A percentile compares a stretch with the other conserved stretches of the same genome.
Conservation (phyloP, 2,329 filamentous ascomycete species). For the Dryadomyces sulphureus region DNA sequence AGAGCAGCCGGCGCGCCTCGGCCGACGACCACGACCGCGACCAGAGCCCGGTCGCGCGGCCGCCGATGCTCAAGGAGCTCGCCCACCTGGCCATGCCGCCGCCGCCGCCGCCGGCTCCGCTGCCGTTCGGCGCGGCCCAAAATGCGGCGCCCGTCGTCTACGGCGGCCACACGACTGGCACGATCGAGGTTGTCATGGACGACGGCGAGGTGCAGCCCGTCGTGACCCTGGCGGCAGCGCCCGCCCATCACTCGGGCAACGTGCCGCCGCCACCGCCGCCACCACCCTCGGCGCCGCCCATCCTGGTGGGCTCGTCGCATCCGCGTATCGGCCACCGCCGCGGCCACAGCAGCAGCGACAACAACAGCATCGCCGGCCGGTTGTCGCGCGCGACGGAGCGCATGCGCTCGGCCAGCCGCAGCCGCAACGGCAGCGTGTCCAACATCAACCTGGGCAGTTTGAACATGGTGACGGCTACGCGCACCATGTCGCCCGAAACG, state of each 20-base stretch:
- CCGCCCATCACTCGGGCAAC: constrained; percentile 9
- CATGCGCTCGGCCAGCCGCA: constrained; percentile 44
- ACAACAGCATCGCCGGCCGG: constrained; percentile 35
- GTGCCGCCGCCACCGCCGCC: constrained; percentile 26
- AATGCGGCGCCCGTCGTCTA: constrained; percentile 22
- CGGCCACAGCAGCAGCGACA: constrained; percentile 39
- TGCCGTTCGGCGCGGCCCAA: constrained; percentile 27
- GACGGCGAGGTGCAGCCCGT: constrained; percentile 28
- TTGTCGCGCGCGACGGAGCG: constrained; percentile 44
- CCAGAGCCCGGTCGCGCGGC: constrained; percentile 33
- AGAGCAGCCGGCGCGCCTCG: constrained; percentile 25
- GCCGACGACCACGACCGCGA: constrained; percentile 35
- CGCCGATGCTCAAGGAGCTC: constrained; percentile 45
- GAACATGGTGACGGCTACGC: constrained; percentile 20
- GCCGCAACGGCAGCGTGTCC: constrained; percentile 27
- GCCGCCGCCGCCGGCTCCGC: constrained; percentile 45
- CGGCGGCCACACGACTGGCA: constrained; percentile 32
- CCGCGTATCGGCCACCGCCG: constrained; percentile 33
- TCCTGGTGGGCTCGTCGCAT: not conserved
- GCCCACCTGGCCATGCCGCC: constrained; percentile 46
- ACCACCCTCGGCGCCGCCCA: constrained; percentile 18
- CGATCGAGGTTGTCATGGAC: constrained; percentile 54
- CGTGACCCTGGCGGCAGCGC: constrained; percentile 5
- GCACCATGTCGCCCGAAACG: constrained; percentile 23
- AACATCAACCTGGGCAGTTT: not conserved